These are phyloP conservation scores for Kockiozyma suomiensis DNA, from an alignment of 805 yeast species.

Conservation along the genomic window DNA sequence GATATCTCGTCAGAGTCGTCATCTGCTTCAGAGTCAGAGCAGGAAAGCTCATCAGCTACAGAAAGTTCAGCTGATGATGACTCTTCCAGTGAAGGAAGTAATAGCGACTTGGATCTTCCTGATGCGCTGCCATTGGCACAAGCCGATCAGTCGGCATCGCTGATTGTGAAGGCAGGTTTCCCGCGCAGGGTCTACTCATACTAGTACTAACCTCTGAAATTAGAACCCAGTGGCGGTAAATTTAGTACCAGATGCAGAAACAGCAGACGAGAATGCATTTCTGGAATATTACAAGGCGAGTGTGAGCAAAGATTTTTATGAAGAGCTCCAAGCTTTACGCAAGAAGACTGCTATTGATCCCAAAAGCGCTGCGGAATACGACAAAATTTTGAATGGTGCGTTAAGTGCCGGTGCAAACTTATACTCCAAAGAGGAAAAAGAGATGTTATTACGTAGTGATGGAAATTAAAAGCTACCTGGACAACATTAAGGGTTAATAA, in stretches of 20 bases:
- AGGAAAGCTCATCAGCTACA: neutral
- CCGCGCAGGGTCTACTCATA: neutral
- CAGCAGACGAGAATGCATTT: slow-evolving; percentile 21
- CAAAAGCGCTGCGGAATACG: neutral
- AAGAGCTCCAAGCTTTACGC: slow-evolving; percentile 12
- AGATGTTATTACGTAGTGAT: neutral
- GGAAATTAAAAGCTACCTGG: no score
- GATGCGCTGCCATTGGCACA: slow-evolving; percentile 5
- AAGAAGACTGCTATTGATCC: neutral
- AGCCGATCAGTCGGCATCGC: neutral
- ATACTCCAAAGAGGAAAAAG: slow-evolving; percentile 16
- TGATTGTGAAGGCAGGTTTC: neutral
- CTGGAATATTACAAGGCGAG: slow-evolving; percentile 17
- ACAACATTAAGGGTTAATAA: no score
- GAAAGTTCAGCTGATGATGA: slow-evolving; percentile 5
- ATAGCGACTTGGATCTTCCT: slow-evolving; percentile 8
- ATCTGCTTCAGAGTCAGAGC: slow-evolving; percentile 19
- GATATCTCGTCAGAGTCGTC: slow-evolving; percentile 1
- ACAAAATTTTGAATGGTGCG: neutral
- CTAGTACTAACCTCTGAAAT: neutral
- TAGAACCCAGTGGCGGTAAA: neutral
- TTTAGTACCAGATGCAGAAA: slow-evolving; percentile 8
- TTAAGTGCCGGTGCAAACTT: slow-evolving; percentile 13
- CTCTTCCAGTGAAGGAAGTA: neutral
- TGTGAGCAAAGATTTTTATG: slow-evolving; percentile 14